A percentile compares a stretch with the other conserved stretches of the same genome.
phyloP scores from a whole-genome alignment of 2,329 filamentous ascomycete species.

The Cladosporium phlei region DNA sequence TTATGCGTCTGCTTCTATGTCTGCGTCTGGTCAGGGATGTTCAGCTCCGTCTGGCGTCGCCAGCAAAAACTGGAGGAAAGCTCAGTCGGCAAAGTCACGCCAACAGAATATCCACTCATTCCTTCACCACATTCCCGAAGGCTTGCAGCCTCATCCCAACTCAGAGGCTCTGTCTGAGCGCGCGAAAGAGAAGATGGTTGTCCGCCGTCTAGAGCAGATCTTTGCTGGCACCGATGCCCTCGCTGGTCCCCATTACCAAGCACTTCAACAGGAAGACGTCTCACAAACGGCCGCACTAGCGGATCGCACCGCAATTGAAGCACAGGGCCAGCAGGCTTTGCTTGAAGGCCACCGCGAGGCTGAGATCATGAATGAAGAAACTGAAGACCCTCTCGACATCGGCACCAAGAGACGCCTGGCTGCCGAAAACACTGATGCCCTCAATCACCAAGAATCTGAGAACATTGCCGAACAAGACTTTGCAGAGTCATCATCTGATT shows the following conservation, averaged over 20 bases:
- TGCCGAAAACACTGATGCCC: background rate
- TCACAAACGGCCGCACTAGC: constrained; percentile 50
- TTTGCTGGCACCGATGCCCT: constrained; percentile 65
- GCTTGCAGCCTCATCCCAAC: constrained; percentile 56
- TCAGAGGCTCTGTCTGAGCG: constrained; percentile 60
- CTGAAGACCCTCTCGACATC: constrained; percentile 20
- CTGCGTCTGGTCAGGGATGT: constrained; percentile 44
- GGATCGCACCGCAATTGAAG: constrained; percentile 39
- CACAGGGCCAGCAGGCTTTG: constrained; percentile 31
- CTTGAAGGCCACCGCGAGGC: constrained; percentile 45
- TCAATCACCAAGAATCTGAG: background rate
- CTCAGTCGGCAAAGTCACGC: constrained; percentile 28
- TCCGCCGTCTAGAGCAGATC: constrained; percentile 70
- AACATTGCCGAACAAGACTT: constrained; percentile 17
- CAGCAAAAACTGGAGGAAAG: constrained; percentile 21
- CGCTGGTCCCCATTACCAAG: constrained; percentile 43
- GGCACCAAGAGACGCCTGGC: constrained; percentile 6
- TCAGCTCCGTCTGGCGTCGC: constrained; percentile 34
- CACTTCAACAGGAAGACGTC: constrained; percentile 54
- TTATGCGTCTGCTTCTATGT: constrained; percentile 66
- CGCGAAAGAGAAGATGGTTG: constrained; percentile 71
- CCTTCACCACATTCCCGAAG: constrained; percentile 66
- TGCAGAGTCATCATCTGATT: constrained; percentile 14
- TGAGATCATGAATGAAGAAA: constrained; percentile 38
- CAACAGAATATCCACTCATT: constrained; percentile 65